These are phyloP conservation scores for Setaria italica DNA, from an alignment of 202 grass and related monocot genomes.

Conservation along the genomic window DNA sequence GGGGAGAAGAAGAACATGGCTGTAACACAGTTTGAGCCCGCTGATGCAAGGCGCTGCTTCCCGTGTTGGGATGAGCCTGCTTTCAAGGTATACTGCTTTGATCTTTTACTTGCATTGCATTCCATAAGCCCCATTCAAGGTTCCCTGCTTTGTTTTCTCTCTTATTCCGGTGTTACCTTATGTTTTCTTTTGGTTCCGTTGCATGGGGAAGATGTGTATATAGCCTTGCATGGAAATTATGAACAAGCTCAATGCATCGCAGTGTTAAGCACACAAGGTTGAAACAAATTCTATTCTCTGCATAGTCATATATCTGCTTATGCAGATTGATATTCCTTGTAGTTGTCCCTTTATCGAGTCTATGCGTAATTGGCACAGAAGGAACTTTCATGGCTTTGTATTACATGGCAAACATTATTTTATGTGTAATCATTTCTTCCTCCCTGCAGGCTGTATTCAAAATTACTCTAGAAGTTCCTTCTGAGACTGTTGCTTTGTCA, in stretches of 20 bases:
- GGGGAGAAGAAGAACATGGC: slow-evolving; percentile 96
- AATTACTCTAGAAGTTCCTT: slow-evolving; percentile 91
- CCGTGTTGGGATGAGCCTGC: slow-evolving; percentile 96
- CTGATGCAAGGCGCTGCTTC: slow-evolving; percentile 84
- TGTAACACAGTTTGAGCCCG: slow-evolving; percentile 94
- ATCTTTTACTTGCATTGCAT: neutral
- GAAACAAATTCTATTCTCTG: neutral
- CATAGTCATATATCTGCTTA: neutral
- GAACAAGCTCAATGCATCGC: neutral
- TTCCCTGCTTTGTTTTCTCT: neutral
- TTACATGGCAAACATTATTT: slow-evolving; percentile 32
- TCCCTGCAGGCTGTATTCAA: slow-evolving; percentile 82
- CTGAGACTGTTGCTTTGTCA: slow-evolving; percentile 81
- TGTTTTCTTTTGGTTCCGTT: slow-evolving; percentile 7
- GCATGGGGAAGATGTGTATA: slow-evolving; percentile 8
- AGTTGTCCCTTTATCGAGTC: slow-evolving; percentile 3
- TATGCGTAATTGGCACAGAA: neutral
- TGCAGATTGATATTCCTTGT: slow-evolving; percentile 31
- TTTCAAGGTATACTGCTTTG: slow-evolving; percentile 73
- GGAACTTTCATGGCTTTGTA: neutral
- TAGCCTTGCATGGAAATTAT: neutral
- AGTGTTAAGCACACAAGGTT: neutral
- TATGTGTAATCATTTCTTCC: slow-evolving; percentile 26
- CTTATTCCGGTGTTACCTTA: slow-evolving; percentile 16
- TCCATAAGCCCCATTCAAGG: neutral